phyloP scores from a whole-genome alignment of 805 yeast species.

The Yamadazyma ubonensis region DNA sequence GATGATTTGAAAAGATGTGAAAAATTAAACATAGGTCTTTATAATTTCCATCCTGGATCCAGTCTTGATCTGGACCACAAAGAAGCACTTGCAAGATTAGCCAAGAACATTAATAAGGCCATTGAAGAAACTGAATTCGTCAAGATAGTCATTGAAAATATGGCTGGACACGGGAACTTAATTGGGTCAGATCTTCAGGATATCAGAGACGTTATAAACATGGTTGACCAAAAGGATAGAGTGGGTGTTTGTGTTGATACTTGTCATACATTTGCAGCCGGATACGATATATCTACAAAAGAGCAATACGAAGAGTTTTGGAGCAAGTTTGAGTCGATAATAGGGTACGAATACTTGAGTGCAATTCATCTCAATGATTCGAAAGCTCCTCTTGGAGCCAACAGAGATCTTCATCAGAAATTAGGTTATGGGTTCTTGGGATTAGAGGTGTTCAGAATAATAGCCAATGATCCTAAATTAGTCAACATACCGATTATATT shows the following conservation, averaged over 20 bases:
- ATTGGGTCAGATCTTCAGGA: constrained; percentile 83
- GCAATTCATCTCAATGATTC: constrained; percentile 94
- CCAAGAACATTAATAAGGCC: constrained; percentile 77
- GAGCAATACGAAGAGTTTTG: constrained; percentile 65
- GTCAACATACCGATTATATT: constrained; percentile 72
- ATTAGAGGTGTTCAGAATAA: constrained; percentile 72
- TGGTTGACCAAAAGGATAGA: constrained; percentile 76
- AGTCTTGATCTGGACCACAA: constrained; percentile 66
- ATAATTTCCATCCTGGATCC: constrained; percentile 94
- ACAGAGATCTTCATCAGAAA: constrained; percentile 87
- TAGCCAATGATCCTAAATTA: constrained; percentile 68
- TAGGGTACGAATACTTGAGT: constrained; percentile 73
- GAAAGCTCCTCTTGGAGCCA: constrained; percentile 87
- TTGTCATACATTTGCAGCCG: constrained; percentile 96
- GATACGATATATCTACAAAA: constrained; percentile 75
- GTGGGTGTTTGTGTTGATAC: constrained; percentile 98
- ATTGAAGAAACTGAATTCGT: constrained; percentile 72
- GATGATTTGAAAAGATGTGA: constrained; percentile 92
- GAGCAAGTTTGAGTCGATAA: constrained; percentile 65
- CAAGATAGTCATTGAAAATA: constrained; percentile 87
- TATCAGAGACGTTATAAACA: constrained; percentile 66
- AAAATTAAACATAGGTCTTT: constrained; percentile 74
- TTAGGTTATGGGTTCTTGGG: constrained; percentile 90
- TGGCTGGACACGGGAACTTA: constrained; percentile 96
- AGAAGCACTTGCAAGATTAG: constrained; percentile 66